Base-by-base conservation (phyloP, 495 filamentous ascomycete species). In the Trichodelitschia bisporula region DNA sequence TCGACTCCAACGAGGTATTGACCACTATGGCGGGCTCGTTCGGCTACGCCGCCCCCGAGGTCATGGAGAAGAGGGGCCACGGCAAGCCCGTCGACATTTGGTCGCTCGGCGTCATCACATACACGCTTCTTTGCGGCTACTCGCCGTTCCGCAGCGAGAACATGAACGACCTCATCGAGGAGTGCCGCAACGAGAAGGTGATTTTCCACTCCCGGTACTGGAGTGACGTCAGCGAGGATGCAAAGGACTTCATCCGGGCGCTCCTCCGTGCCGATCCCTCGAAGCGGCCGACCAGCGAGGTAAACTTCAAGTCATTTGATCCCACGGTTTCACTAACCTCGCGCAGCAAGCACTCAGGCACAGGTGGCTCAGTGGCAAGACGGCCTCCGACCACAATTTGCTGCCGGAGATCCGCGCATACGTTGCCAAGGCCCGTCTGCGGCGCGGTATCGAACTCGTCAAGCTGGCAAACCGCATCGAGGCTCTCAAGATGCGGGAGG, bases 21-120 rank as follows among this genome's bases (percentile, higher is more conserved):
- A 93, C 77, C 16, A 95, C 86, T 36, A 99, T 99, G 86, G 86
- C 86, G 13, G 86, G 86, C 19, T 95, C 89, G 2, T 95, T 99
- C 49, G 86, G 86, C 24, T 99, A 99, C 44, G 86, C 86, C 13
- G 86, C 86, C 0, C 86, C 86, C 4, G 86, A 99, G 48, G 83
- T 99, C 26, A 99, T 99, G 86, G 59, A 92, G 29, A 93, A 92
- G 58, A 66, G 77, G 40, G 86, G 89, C 21, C 86, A 99, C 47
- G 86, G 89, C 44, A 95, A 95, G 49, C 77, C 86, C n/a, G 86
- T 95, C 18, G 86, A 99, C 46, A 89, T 99, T 77, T 99, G 86
- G 86, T 93, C 84, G 5, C 59, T 99, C 42, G 86, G 86, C 39
- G 84, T 99, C 40, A 95, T 99, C 45, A 95, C 89, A 18, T 99